Evolutionary conservation across 129 eudicot species (phyloP), one percentile per base, ranked within the genome.

Genomic region (Saposhnikovia divaricata): DNA sequence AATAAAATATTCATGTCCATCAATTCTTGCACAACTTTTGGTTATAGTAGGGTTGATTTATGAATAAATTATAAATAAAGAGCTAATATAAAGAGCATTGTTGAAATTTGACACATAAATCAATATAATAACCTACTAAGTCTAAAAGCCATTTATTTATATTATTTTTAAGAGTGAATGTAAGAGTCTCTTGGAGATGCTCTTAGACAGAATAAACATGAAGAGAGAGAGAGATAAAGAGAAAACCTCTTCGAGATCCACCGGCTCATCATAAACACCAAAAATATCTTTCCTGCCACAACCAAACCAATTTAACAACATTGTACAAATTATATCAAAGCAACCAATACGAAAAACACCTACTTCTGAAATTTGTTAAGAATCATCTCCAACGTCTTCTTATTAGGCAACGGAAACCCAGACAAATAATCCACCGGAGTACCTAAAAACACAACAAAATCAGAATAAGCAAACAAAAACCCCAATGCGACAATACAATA

Each of bases 331-430:
- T 72, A 72, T 66, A 16, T 25, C 23, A 59, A 79, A 82, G 25
- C 78, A 68, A 77, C 37, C 77, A 73, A 10, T 0, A 44, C 46
- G 10, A 13, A 15, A 1, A 46, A 12, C 73, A 79, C 98, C 46
- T 85, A 92, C 99, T 92, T 96, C 81, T 96, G 99, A 84, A 96
- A 96, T 78, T 96, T 96, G 88, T 92, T 97, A 19, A 96, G 90
- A 82, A 96, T 89, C 81, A 92, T 88, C 89, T 90, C 91, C 86
- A 96, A 81, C 13, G 84, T 83, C 87, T 85, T 96, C 77, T 88
- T 92, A 37, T 92, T 97, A 11, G 98, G 99, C 86, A 92, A 59
- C 15, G 81, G 87, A 39, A 86, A 46, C 73, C 77, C 84, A 76
- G 82, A 78, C 34, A 78, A 80, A 66, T 31, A 50, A 82, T 88